Base-by-base conservation (phyloP, 208 protist species). In the Leishmania turanica region DNA sequence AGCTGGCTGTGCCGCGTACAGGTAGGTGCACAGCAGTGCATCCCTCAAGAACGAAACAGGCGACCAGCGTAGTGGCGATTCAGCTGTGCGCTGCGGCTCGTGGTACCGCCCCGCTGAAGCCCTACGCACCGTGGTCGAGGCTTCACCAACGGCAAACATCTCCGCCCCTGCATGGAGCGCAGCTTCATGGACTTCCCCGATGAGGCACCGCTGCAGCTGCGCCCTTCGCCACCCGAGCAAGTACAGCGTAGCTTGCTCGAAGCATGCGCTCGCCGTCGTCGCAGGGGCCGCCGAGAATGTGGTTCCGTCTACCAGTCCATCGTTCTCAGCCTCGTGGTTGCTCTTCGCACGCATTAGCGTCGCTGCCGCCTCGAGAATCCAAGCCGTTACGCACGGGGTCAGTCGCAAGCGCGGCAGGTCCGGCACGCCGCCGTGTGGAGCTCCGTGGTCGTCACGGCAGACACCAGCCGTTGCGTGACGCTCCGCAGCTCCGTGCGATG, bases 41-140 rank as follows among this genome's bases (percentile, higher is more conserved):
- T 89, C 86, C 21, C 72, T 81, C 42, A 89, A 72, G 9, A 89
- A 62, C 53, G 78, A 62, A 24, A 89, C 76, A n/a, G 86, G 76
- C 45, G 86, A 80, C 84, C 86, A 87, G 64, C 81, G 74, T 53
- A 45, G 19, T 37, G 72, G 40, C 17, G 72, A 49, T 24, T 62
- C 42, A 54, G 58, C 19, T 4, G 65, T 24, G 53, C 17, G 47
- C 6, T 27, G 64, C 56, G 7, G 54, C 42, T 56, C 49, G 64
- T 47, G 47, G 8, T 27, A 53, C 54, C 37, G 21, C 42, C 66
- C 34, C 7, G n/a, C 64, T 9, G 42, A 27, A 15, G 51, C 24
- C 37, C 21, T 42, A 19, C 27, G 11, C 53, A 1, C 31, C 7
- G 27, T 45, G 13, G 40, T 71, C 66, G 64, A 42, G 4, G 13